phyloP scores from a whole-genome alignment of 257 asterid genomes.

The Salvia rosmarinus region DNA sequence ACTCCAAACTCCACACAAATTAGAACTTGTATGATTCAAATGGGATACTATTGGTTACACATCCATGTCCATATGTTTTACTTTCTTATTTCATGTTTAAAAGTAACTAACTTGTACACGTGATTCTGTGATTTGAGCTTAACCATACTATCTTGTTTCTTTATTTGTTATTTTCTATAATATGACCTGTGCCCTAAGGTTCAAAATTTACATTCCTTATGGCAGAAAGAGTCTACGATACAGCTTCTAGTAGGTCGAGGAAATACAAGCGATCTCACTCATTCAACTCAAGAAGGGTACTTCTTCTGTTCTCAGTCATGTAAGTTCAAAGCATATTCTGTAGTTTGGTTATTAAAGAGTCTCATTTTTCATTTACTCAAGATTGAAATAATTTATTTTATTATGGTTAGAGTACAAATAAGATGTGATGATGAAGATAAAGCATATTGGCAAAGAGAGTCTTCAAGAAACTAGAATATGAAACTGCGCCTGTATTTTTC shows the following conservation, averaged over 20 bases:
- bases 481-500: neutral
- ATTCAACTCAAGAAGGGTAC: conserved; percentile 89
- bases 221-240: conserved; percentile 60
- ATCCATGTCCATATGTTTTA: neutral
- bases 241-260: conserved; percentile 64
- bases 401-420: neutral
- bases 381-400: neutral
- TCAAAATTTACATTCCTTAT: conserved; percentile 33
- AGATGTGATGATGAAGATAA: conserved; percentile 24
- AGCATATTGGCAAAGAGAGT: neutral
- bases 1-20: neutral
- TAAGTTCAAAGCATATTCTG: conserved; percentile 51
- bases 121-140: conserved; percentile 15
- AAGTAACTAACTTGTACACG: neutral
- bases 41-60: conserved; percentile 17
- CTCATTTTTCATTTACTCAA: conserved; percentile 14
- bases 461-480: conserved; percentile 5
- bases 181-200: conserved; percentile 24
- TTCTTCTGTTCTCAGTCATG: conserved; percentile 85
- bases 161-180: conserved; percentile 10
- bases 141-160: conserved; percentile 21
- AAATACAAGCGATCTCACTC: conserved; percentile 87
- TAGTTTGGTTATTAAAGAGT: conserved; percentile 28
- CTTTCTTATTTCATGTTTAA: conserved; percentile 13
- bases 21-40: neutral